Base-by-base conservation (phyloP, 768 basidiomycete species). In the Tylopilus sp. region DNA sequence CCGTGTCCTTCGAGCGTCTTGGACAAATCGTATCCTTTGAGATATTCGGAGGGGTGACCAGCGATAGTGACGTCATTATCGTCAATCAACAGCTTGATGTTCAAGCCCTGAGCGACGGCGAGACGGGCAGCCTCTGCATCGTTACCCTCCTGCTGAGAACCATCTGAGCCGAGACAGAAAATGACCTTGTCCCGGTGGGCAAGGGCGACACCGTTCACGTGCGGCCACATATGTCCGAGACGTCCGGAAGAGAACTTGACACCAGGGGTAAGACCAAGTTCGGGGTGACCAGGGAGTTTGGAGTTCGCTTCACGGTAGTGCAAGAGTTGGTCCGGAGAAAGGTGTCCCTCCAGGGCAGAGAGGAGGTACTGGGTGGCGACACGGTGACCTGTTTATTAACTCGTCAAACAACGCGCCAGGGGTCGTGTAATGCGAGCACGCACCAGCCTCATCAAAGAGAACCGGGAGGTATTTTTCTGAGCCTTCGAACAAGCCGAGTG, bases 221-320 rank as follows among this genome's bases (percentile, higher is more conserved):
- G 69, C 0, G 91, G 85, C 91, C 91, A 94, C 79, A 92, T 83
- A 69, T 94, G 91, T 2, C 91, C 91, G 18, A 94, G 79, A 64
- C 91, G 86, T n/a, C 91, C 91, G 1, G 91, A 93, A 3, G 91
- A 92, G 72, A 94, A 94, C 70, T 91, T 91, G 71, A 94, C 81
- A 25, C 91, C 91, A n/a, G 91, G 91, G 0, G 91, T 93, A 52
- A 93, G 75, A 21, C 91, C 91, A 7, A 93, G 76, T 70, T 93
- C 91, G 13, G 91, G 91, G 62, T 94, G 91, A 13, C 91, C 91
- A 3, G 91, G 91, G 30, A 94, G 84, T 61, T 87, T 86, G 30
- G 89, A 86, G 69, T 91, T 79, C 51, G 91, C 91, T 62, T 83
- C 86, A 45, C 91, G 87, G 69, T 94, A 94, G 64, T 86, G 85